Conservation (phyloP, 2,329 filamentous ascomycete genomes). For the Thelonectria blattea region DNA sequence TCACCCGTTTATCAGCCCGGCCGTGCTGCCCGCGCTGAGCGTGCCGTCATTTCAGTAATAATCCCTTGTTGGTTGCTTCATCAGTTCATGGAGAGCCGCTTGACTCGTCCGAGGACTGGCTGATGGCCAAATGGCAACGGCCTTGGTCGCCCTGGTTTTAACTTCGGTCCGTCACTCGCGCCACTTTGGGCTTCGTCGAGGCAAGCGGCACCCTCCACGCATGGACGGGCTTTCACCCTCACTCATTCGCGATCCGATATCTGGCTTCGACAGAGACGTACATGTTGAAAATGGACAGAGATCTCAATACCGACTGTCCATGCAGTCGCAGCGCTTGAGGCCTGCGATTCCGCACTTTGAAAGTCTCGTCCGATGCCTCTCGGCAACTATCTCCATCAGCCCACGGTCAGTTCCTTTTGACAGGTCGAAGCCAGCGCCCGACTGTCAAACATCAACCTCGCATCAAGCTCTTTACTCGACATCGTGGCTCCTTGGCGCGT, state of each 20-base stretch:
- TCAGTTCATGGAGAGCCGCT: slow-evolving; percentile 15
- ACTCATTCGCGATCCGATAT: slow-evolving; percentile 1
- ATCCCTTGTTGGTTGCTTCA: slow-evolving; percentile 24
- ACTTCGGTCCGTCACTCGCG: slow-evolving; percentile 32
- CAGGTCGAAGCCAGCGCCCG: not conserved
- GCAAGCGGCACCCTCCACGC: slow-evolving; percentile 25
- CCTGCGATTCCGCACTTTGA: too few species aligned
- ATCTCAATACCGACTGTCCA: too few species aligned
- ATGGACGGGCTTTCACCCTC: slow-evolving; percentile 3
- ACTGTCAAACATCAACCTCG: not conserved
- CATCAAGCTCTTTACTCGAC: not conserved
- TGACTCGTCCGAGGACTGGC: slow-evolving; percentile 19
- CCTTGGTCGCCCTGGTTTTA: slow-evolving; percentile 31
- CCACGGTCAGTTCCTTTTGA: not conserved
- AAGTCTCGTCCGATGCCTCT: too few species aligned
- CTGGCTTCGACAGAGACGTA: not conserved
- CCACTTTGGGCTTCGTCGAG: slow-evolving; percentile 24
- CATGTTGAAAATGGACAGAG: too few species aligned
- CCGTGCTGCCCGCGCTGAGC: not conserved
- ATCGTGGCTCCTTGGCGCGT: slow-evolving; percentile 11
- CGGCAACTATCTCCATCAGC: too few species aligned
- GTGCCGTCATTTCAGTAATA: not conserved
- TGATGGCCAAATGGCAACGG: slow-evolving; percentile 19
- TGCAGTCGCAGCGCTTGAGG: too few species aligned
- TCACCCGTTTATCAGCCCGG: not conserved